Percentiles rank a stretch among this genome's conserved stretches.
phyloP scores from a whole-genome alignment of 352 stramenopile genomes.

The Globisporangium abappressorium region DNA sequence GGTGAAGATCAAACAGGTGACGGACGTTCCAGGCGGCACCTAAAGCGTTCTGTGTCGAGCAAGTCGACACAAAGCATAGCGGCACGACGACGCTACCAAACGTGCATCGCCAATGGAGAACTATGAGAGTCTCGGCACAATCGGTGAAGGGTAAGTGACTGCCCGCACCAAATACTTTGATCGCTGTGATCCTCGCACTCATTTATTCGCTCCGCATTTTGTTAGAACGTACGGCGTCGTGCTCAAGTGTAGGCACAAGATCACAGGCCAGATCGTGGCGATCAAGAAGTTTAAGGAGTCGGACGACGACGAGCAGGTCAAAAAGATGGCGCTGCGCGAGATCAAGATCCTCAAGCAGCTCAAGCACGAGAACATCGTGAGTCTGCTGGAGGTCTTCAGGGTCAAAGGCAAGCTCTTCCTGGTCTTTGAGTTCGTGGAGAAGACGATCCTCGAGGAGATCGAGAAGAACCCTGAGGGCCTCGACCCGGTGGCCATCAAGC shows the following conservation, averaged over 20 bases:
- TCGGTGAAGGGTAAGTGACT: constrained; percentile 73
- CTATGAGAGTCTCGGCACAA: constrained; percentile 86
- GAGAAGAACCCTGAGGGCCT: constrained; percentile 85
- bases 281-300: constrained; percentile 93
- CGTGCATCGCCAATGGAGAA: constrained; percentile 62
- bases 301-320: constrained; percentile 88
- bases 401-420: constrained; percentile 83
- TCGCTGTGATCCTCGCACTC: neutral
- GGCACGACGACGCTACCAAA: neutral
- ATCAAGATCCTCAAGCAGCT: constrained; percentile 87
- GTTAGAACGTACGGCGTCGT: constrained; percentile 81
- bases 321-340: constrained; percentile 82
- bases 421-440: constrained; percentile 89
- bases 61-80: neutral
- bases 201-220: neutral
- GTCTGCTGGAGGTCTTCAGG: constrained; percentile 81
- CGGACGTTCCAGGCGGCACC: neutral
- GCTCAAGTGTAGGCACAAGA: constrained; percentile 83
- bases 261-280: constrained; percentile 81
- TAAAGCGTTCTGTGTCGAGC: neutral
- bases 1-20: neutral
- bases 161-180: neutral
- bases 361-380: constrained; percentile 87
- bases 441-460: constrained; percentile 88
- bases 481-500: constrained; percentile 56